A percentile compares a stretch with the other conserved stretches of the same genome.
phyloP scores from a whole-genome alignment of 2,329 filamentous ascomycete species.

The Talaromyces sp. region DNA sequence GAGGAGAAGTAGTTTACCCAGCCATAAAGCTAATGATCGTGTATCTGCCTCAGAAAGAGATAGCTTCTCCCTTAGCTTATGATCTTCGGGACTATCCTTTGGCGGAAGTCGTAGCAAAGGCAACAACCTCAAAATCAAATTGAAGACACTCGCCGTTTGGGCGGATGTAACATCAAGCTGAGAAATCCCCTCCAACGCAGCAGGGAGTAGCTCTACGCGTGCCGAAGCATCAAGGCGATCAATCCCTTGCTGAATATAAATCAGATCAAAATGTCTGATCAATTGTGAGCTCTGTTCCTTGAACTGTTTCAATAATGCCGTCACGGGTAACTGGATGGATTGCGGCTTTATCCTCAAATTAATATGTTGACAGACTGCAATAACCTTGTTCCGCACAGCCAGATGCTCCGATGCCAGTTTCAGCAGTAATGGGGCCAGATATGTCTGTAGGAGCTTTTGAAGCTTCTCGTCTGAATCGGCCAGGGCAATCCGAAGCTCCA shows the following conservation, averaged over 20 bases:
- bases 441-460: constrained; percentile 68
- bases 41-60: constrained; percentile 68
- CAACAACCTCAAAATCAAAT: constrained; percentile 72
- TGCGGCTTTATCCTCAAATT: constrained; percentile 59
- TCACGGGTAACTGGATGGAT: constrained; percentile 73
- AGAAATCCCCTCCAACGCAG: constrained; percentile 61
- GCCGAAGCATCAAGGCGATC: constrained; percentile 57
- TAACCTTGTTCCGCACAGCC: constrained; percentile 73
- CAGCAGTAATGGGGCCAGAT: constrained; percentile 73
- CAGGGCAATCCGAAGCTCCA: constrained; percentile 77
- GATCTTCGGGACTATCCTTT: constrained; percentile 74
- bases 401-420: constrained; percentile 79
- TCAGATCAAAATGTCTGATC: constrained; percentile 80
- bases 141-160: constrained; percentile 66
- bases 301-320: constrained; percentile 81
- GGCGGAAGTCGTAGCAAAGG: constrained; percentile 62
- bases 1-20: constrained; percentile 72
- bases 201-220: constrained; percentile 66
- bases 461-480: constrained; percentile 81
- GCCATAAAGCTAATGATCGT: constrained; percentile 65
- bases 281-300: constrained; percentile 69
- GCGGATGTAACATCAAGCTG: constrained; percentile 52
- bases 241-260: constrained; percentile 82
- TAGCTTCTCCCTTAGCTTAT: constrained; percentile 59
- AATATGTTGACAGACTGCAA: constrained; percentile 66